Conservation (phyloP, 2,329 filamentous ascomycete genomes). For the Verticillium longisporum region DNA sequence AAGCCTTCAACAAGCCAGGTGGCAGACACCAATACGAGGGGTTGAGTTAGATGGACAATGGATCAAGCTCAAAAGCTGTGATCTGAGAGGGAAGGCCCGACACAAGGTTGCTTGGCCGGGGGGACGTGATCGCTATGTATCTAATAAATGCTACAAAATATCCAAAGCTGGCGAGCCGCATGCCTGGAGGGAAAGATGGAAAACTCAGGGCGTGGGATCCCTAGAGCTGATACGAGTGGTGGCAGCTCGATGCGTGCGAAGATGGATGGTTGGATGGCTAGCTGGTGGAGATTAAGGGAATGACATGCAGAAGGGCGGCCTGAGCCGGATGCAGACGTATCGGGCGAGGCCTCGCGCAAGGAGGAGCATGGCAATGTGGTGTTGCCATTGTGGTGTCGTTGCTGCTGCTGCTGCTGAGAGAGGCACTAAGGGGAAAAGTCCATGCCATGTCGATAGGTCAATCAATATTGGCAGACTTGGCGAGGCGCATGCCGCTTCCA, state of each 20-base stretch:
- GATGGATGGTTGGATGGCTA: not conserved
- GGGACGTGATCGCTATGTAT: not conserved
- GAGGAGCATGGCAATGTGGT: not conserved
- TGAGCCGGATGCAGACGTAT: not conserved
- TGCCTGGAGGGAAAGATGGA: not conserved
- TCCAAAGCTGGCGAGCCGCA: not conserved
- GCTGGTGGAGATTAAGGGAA: not conserved
- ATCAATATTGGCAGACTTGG: not conserved
- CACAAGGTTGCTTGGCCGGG: not conserved
- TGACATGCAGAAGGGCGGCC: not conserved
- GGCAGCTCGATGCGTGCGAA: not conserved
- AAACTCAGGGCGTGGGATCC: not conserved
- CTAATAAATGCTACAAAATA: not conserved
- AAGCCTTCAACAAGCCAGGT: not conserved
- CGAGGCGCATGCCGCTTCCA: not conserved
- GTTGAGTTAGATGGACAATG: slow-evolving; percentile 8
- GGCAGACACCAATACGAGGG: slow-evolving; percentile 6
- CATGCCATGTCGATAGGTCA: not conserved
- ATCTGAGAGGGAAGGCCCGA: slow-evolving; percentile 1
- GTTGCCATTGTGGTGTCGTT: not conserved
- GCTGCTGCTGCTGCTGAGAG: not conserved
- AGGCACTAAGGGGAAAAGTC: not conserved
- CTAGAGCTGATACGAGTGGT: not conserved
- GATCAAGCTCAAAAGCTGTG: slow-evolving; percentile 3
- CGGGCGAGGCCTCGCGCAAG: not conserved